Base-by-base conservation (phyloP, 1,284 basidiomycete species). In the Melampsora larici-populina region DNA sequence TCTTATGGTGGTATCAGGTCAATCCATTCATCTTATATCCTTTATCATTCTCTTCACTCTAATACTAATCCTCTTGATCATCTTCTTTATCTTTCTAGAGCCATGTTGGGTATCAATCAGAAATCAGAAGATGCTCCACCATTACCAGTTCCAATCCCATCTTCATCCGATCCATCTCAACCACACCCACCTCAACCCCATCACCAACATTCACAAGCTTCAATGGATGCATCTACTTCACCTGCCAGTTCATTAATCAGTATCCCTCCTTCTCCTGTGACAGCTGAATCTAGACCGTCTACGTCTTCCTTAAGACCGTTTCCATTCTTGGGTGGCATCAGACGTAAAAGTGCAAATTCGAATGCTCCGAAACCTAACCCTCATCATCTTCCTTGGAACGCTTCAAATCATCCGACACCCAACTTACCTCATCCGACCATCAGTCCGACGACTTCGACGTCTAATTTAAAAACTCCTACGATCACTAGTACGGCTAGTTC, bases 1-100 rank as follows among this genome's bases (percentile, higher is more conserved):
- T 75, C 73, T 1, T 75, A 75, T 43, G 73, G 73, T 43, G 73
- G 65, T 24, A 51, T 75, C 6, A 68, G 73, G 73, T 75, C 24
- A 69, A 43, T n/a, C n/a, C n/a, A n/a, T n/a, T n/a, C n/a, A n/a
- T n/a, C n/a, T n/a, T n/a, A n/a, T n/a, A n/a, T n/a, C n/a, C n/a
- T n/a, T n/a, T n/a, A 40, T 69, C 31, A 15, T 70, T 29, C 26
- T 55, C 2, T 33, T 33, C 2, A 2, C 24, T 18, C 3, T 36
- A 18, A 36, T 33, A 5, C 2, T 31, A 46, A 63, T 31, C 49
- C 21, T 31, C 4, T 31, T 55, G 36, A 51, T 29, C 49, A 17
- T 11, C 17, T 15, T 55, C 48, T 33, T 64, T 40, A 15, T 72
- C 60, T 24, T 15, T 72, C n/a, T 62, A 74, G 71, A n/a, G 71